phyloP scores from a whole-genome alignment of 108 stramenopile species.

The Conticribra guillardii region DNA sequence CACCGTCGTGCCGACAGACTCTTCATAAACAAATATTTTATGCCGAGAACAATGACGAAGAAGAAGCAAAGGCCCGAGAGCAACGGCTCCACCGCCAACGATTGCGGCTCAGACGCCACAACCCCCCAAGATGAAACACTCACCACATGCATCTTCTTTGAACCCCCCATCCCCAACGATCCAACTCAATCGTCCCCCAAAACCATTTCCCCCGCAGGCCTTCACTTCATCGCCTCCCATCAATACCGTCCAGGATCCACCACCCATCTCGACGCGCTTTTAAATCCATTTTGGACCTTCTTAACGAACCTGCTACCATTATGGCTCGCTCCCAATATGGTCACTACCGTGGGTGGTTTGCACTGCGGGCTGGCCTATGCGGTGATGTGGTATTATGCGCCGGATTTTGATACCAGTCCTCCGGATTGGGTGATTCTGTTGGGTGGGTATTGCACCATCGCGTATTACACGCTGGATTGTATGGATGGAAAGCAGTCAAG shows the following conservation, averaged over 20 bases:
- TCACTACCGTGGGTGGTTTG: slow-evolving; percentile 82
- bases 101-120: not conserved
- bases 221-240: slow-evolving; percentile 77
- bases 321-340: slow-evolving; percentile 91
- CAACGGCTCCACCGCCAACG: too few relatives aligned
- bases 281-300: slow-evolving; percentile 87
- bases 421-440: slow-evolving; percentile 72
- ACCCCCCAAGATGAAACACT: slow-evolving; percentile 39
- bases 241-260: slow-evolving; percentile 74
- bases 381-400: slow-evolving; percentile 56
- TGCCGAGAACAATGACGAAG: not conserved
- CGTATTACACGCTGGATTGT: slow-evolving; percentile 96
- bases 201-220: slow-evolving; percentile 47
- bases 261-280: slow-evolving; percentile 72
- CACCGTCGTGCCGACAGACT: not conserved
- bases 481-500: slow-evolving; percentile 99
- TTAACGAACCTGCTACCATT: slow-evolving; percentile 81
- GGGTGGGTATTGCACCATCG: slow-evolving; percentile 60
- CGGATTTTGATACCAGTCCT: slow-evolving; percentile 50
- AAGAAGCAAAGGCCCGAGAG: not conserved
- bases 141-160: slow-evolving; percentile 35
- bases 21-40: not conserved
- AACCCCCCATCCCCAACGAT: slow-evolving; percentile 19
- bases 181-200: not conserved
- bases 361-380: slow-evolving; percentile 64